A percentile compares a stretch with the other conserved stretches of the same genome.
Conservation (phyloP, 2,329 filamentous ascomycete species). For the Beauveria sp. region DNA sequence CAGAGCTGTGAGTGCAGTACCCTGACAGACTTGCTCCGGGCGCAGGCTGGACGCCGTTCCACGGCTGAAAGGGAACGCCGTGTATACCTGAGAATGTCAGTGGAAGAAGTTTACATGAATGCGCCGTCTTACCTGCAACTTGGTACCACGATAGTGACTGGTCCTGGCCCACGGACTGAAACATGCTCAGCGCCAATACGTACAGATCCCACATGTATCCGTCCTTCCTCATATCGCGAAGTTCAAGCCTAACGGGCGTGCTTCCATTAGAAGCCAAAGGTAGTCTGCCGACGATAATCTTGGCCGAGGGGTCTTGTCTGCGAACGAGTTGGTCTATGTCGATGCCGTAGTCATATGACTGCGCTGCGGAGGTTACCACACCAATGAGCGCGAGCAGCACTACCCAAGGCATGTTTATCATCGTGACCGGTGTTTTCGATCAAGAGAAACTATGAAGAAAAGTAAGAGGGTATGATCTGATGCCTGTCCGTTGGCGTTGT, state of each 20-base stretch:
- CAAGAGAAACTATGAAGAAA: not conserved
- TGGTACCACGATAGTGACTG: slow-evolving; percentile 67
- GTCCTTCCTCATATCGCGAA: slow-evolving; percentile 57
- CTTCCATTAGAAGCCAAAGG: slow-evolving; percentile 31
- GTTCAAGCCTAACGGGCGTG: slow-evolving; percentile 51
- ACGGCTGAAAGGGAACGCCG: slow-evolving; percentile 58
- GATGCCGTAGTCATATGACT: slow-evolving; percentile 44
- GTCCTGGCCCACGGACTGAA: slow-evolving; percentile 59
- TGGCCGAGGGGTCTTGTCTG: slow-evolving; percentile 28
- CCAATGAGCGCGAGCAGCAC: not conserved
- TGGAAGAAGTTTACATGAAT: not conserved
- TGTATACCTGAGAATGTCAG: slow-evolving; percentile 56
- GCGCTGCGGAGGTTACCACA: slow-evolving; percentile 12
- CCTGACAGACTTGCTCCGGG: slow-evolving; percentile 50
- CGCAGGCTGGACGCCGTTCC: slow-evolving; percentile 43
- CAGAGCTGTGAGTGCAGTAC: slow-evolving; percentile 70
- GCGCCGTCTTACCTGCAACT: slow-evolving; percentile 53
- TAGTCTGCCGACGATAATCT: slow-evolving; percentile 36
- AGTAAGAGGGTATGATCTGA: not conserved
- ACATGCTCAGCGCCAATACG: slow-evolving; percentile 63
- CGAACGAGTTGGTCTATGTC: slow-evolving; percentile 32
- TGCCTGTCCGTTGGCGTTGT: not conserved
- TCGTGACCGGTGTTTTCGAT: not conserved
- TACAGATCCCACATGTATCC: slow-evolving; percentile 68
- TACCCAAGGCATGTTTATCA: not conserved